Conservation (phyloP, 257 asterid species). For the Cynanchum wilfordii region DNA sequence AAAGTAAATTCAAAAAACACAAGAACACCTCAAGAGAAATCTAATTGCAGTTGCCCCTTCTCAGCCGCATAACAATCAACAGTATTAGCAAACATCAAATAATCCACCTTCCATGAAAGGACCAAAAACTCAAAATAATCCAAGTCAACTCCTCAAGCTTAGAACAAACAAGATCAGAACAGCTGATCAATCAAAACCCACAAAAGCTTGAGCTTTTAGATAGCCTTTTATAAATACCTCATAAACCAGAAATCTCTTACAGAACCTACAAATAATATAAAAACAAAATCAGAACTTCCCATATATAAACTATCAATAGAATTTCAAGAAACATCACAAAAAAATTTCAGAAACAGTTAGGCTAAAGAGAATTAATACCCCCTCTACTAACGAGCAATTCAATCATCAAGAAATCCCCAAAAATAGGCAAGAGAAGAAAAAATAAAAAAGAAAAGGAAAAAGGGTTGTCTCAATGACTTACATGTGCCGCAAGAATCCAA, state of each 20-base stretch:
- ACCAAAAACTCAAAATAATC: not conserved
- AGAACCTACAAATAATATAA: not conserved
- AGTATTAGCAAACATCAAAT: not conserved
- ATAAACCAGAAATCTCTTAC: not conserved
- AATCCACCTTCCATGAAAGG: not conserved
- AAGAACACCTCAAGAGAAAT: not conserved
- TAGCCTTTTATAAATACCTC: not conserved
- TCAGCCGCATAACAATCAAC: not conserved
- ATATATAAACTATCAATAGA: not conserved
- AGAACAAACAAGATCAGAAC: not conserved
- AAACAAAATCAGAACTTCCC: not conserved
- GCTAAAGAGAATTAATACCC: not conserved
- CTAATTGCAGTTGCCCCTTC: not conserved
- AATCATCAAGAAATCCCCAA: conserved; percentile 5
- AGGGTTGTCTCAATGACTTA: not conserved
- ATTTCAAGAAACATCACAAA: not conserved
- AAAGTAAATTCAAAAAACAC: not conserved
- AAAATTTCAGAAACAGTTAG: not conserved
- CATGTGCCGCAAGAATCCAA: conserved; percentile 7
- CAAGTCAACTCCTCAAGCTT: conserved; percentile 14
- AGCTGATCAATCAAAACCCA: not conserved
- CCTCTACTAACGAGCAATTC: not conserved
- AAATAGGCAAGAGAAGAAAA: not conserved
- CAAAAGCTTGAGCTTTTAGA: not conserved
- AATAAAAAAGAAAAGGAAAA: not conserved